Evolutionary conservation across 1,284 basidiomycete species (phyloP), one percentile per base, ranked within the genome.

Genomic region (Blastosporella zonata): DNA sequence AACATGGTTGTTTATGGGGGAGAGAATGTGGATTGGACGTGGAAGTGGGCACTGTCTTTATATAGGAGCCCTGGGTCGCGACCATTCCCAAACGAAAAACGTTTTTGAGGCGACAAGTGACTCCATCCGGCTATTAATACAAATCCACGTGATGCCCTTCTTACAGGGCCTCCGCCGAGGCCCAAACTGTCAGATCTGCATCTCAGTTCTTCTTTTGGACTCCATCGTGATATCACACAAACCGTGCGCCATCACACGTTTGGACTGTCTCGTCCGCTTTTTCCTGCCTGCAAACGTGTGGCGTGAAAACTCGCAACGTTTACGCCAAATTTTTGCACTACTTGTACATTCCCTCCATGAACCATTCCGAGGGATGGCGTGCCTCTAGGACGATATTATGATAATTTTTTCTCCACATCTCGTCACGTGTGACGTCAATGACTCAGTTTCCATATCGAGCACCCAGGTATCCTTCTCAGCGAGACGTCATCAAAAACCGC

Each of bases 1-100:
- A 84, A 87, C 84, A 88, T 88, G 59, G 49, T 55, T 49, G 49
- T 41, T 50, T 50, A 43, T 43, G 43, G 53, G 52, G 44, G 50
- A 52, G 52, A 50, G 47, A n/a, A 51, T 49, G 38, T 49, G 50
- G 47, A n/a, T n/a, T 20, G 52, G 41, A 39, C 40, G 34, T 46
- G 46, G 20, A 29, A 46, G 35, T 34, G 36, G 37, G n/a, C 42
- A 37, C 50, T 47, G 55, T 49, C 35, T 58, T 66, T 67, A 65
- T 69, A 70, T 67, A 67, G 61, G 61, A 57, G 56, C 34, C 50
- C 50, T 52, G 53, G 42, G 50, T 57, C 55, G 61, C 57, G 63
- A 66, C 66, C 59, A 68, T 67, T 63, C 58, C 55, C 58, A 60
- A 59, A 53, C 58, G 53, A 57, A 63, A 63, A 59, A 55, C 56